Base-by-base conservation (phyloP, 2,329 filamentous ascomycete species). In the Lasiodiplodia citricola region DNA sequence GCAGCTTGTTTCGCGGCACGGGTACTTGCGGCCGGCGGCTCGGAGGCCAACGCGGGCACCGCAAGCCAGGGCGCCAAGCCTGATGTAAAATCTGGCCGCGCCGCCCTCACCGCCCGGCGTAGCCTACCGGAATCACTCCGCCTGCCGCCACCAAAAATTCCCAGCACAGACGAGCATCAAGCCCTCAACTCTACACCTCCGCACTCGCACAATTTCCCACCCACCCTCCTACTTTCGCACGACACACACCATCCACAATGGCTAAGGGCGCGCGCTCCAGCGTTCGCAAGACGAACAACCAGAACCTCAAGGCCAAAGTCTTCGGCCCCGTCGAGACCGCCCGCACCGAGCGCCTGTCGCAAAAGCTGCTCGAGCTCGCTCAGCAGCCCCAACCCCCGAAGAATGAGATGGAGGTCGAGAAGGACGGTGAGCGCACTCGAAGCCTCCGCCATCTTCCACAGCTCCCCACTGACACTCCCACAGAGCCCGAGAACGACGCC, bases 251-350 rank as follows among this genome's bases (percentile, higher is more conserved):
- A n/a, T 51, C 25, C 18, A 52, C 68, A 74, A 98, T 97, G 95
- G 95, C 94, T 28, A 97, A 97, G 80, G 92, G 92, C 78, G 85
- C 92, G 70, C 87, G 95, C 79, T 88, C 94, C 72, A 96, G 91
- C 78, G 85, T 87, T 73, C 89, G 86, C 75, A 97, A 97, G 84
- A 86, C 87, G 76, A 97, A 97, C 84, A 93, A 94, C 83, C 86
- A 88, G 74, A 90, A 88, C 75, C 87, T 97, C 72, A 94, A 94
- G 80, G 85, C 88, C 72, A 89, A 88, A 72, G 91, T 97, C 72
- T 97, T 97, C 81, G 92, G 91, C 1, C 95, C 95, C 18, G 89
- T 90, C 67, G 93, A 95, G 79, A 84, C 87, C 74, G 94, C 92
- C 56, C 88, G 95, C 74, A 91, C 90, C 66, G 91, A 94, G 80